Conservation (phyloP, 345 rosid species). For the Brassica nigra region DNA sequence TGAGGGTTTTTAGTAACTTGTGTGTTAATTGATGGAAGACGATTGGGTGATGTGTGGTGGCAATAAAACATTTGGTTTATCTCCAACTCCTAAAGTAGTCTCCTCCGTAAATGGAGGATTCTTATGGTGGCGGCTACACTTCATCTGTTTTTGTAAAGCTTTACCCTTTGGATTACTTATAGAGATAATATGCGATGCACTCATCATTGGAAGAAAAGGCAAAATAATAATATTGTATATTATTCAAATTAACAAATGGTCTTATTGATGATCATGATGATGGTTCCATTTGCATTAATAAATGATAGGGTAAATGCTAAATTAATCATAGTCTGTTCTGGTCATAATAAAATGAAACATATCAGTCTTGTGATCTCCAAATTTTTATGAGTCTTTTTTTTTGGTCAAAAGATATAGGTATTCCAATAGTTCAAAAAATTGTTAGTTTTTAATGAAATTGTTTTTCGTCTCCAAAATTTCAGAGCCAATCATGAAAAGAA, state of each 20-base stretch:
- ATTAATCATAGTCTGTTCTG: not conserved
- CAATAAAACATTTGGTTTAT: not conserved
- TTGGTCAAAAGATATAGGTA: no score
- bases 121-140: not conserved
- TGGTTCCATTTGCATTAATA: not conserved
- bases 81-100: not conserved
- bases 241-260: not conserved
- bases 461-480: not conserved
- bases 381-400: no score
- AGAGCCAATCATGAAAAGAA: no score
- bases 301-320: not conserved
- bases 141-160: not conserved
- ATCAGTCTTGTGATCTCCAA: no score
- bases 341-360: not conserved
- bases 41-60: constrained; percentile 19
- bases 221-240: no score
- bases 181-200: not conserved
- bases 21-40: constrained; percentile 33
- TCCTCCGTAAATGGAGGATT: not conserved
- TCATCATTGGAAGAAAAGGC: not conserved
- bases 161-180: not conserved
- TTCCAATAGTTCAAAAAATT: no score
- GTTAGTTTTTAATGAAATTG: not conserved
- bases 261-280: not conserved
- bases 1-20: constrained; percentile 10